Base-by-base conservation (phyloP, 2,329 filamentous ascomycete species). In the Leptographium flavum region DNA sequence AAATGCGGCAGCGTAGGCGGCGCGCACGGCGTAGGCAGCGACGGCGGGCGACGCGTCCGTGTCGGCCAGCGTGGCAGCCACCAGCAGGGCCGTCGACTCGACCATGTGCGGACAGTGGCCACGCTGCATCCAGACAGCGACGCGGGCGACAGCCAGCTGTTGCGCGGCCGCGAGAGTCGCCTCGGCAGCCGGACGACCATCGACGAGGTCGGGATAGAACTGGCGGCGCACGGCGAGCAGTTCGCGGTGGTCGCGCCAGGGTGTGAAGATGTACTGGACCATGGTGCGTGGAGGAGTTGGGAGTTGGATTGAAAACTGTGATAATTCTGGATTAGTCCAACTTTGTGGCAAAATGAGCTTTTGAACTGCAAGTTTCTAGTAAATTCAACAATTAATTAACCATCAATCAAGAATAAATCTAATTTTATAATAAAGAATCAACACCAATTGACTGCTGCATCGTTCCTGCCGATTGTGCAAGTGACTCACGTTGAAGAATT, bases 71-170 rank as follows among this genome's bases (percentile, higher is more conserved):
- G 15, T n/a, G 13, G 46, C 38, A 2, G 46, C 42, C 52, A 76
- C 75, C 48, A 92, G 67, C 50, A 87, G 71, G 3, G 81, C 81
- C 36, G 84, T 88, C 31, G 81, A 83, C 63, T 90, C 84, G 45
- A 90, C 74, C 61, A 87, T 70, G 64, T 90, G 81, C 45, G 85
- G 84, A 50, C 87, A 82, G 54, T 76, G 76, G 51, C 79, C 79
- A 58, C 82, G 75, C 56, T 81, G 73, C 70, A 82, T 77, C 81
- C 81, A 83, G 62, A 80, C 71, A 36, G 72, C 71, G 41, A 80
- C 75, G 42, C 71, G 67, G 42, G 73, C 71, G 41, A 80, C 73
- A 47, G 75, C 51, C 70, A 49, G 68, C 62, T 55, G 43, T 37
- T 67, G 65, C 48, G 60, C 58, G 45, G 57, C 55, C 55, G 50